phyloP scores from a whole-genome alignment of 2,329 filamentous ascomycete species.

The Elsinoe perseae region DNA sequence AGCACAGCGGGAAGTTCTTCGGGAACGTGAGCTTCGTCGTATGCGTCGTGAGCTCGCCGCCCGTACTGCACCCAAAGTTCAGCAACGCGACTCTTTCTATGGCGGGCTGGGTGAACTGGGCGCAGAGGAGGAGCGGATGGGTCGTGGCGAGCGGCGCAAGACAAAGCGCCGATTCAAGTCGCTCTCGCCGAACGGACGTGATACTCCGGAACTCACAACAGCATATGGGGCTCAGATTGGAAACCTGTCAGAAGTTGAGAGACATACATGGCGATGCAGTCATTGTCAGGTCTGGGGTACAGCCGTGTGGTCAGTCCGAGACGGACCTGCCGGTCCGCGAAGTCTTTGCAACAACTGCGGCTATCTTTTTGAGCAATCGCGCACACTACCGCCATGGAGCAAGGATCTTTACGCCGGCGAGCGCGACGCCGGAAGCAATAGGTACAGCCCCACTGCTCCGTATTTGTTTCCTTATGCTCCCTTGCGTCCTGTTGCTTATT shows the following conservation, averaged over 20 bases:
- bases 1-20: conserved; percentile 89
- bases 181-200: conserved; percentile 71
- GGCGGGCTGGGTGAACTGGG: conserved; percentile 33
- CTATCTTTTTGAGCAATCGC: conserved; percentile 78
- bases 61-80: conserved; percentile 44
- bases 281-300: conserved; percentile 85
- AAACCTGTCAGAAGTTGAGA: conserved; percentile 64
- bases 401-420: conserved; percentile 56
- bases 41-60: conserved; percentile 83
- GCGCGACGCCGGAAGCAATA: conserved; percentile 28
- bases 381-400: conserved; percentile 70
- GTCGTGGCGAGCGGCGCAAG: conserved; percentile 84
- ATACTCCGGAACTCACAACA: conserved; percentile 66
- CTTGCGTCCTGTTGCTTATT: not conserved
- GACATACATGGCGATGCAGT: conserved; percentile 74
- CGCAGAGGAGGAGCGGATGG: conserved; percentile 68
- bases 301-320: conserved; percentile 88
- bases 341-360: conserved; percentile 91
- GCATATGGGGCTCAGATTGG: conserved; percentile 59
- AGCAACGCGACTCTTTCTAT: conserved; percentile 53
- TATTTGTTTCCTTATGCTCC: conserved; percentile 5
- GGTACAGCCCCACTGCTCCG: conserved; percentile 14
- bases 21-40: conserved; percentile 81
- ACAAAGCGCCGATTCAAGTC: conserved; percentile 91
- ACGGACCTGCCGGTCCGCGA: conserved; percentile 76